Evolutionary conservation across 164 flowering plant species (phyloP), one percentile per base, ranked within the genome.

Genomic region (Berberis vulgaris): DNA sequence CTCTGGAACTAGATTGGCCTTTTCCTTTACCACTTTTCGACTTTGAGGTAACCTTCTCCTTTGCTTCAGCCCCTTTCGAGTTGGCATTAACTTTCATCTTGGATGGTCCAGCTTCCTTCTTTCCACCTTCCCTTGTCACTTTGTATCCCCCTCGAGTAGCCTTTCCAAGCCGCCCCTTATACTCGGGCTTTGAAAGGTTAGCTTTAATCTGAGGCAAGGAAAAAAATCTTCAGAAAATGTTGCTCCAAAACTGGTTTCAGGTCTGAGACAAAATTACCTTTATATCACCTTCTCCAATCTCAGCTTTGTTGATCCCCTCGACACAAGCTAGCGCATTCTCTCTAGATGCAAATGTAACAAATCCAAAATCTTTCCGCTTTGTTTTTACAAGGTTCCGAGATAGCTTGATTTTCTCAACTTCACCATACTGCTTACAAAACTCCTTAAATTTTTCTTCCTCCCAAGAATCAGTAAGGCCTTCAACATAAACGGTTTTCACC

Each of bases 291-390:
- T 71, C 80, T 45, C 68, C 76, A 64, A 75, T 63, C 59, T 69
- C 65, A 44, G 74, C 61, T 67, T 40, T 71, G 40, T 80, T 75
- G 45, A 80, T 72, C 44, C 77, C 80, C 49, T 71, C 78, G 53
- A 77, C 65, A 57, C 83, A 80, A 61, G 80, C 77, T 54, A 73
- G n/a, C 5, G 83, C 80, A 66, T 73, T 77, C 71, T 80, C 83
- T 53, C 74, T 77, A 61, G 78, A 70, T 38, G 60, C 45, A 50
- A 77, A 80, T 6, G 74, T 63, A 58, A 80, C 49, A 62, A 77
- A 80, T 43, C 80, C 80, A 77, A 77, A 77, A 62, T 80, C 76
- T 69, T 71, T 75, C 56, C 80, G 49, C 65, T 67, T 77, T 4
- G 62, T 41, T 13, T 53, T 64, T 41, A 53, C 68, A 43, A 74